Evolutionary conservation across 1,284 basidiomycete genomes (phyloP), one percentile per base, ranked within the genome.

Genomic region (Clitocybe nebularis): DNA sequence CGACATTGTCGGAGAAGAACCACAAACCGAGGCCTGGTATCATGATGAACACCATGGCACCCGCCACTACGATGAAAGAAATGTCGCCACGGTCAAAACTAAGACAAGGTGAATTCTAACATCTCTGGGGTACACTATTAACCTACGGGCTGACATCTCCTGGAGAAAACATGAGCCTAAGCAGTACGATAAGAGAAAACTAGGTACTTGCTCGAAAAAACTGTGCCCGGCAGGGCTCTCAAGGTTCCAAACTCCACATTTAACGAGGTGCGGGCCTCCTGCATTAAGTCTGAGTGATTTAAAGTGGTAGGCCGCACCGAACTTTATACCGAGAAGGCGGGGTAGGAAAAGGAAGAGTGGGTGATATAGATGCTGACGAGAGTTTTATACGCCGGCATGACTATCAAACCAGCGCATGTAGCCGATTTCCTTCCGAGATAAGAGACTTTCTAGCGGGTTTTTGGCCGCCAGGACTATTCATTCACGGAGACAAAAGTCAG

Each of bases 1-100:
- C 20, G 38, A 45, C 11, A 29, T 36, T 21, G 34, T 14, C 20
- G 43, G 17, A 20, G 8, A 9, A 24, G 11, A 29, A 17, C 17
- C 34, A 57, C 64, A 44, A 40, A 81, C 81, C 83, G 24, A 87
- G 72, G 10, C 87, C 81, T 44, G 86, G 82, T 51, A 90, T 71
- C 84, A 87, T 90, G 63, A 89, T 79, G 50, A 73, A 79, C 14
- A 93, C 89, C 64, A 94, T 78, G 9, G 84, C 85, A 8, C 86
- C 87, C 46, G 84, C 81, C 16, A 88, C 68, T 19, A 90, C 76
- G 45, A 93, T 81, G 63, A 87, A 90, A 8, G 83, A 69, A 24
- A 89, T 66, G 66, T 92, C 86, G 44, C 88, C 87, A 25, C 77
- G 69, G 58, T 84, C 74, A 60, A 77, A 85, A 49, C 72, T 75